A percentile compares a stretch with the other conserved stretches of the same genome.
These are phyloP conservation scores for Penicillium roqueforti DNA, from an alignment of 495 filamentous ascomycete genomes.

Conservation along the genomic window DNA sequence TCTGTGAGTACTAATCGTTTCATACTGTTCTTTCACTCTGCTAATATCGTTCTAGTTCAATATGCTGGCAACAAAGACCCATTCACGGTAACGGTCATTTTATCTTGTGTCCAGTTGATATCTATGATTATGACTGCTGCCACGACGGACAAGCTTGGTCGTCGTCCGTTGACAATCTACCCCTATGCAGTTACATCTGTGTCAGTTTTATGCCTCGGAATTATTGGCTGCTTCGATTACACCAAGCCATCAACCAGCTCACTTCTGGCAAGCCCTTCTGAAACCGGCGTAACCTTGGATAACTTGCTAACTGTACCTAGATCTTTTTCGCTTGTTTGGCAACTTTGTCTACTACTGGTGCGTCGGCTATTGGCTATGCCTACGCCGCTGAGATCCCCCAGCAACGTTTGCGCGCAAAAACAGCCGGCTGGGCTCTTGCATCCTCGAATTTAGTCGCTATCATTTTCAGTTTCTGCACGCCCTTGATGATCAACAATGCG, in stretches of 20 bases:
- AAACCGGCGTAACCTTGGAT: background rate
- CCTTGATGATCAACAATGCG: constrained; percentile 40
- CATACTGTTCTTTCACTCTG: background rate
- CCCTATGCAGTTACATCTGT: constrained; percentile 35
- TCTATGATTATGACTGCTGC: constrained; percentile 33
- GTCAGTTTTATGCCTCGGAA: constrained; percentile 36
- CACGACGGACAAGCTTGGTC: constrained; percentile 35
- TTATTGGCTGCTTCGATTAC: constrained; percentile 42
- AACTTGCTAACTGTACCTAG: constrained; percentile 8
- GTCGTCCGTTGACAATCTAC: constrained; percentile 37
- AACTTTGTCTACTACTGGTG: constrained; percentile 40
- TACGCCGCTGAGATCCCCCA: constrained; percentile 38
- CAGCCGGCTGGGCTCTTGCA: constrained; percentile 36
- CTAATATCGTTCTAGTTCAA: constrained; percentile 25
- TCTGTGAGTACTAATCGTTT: constrained; percentile 25
- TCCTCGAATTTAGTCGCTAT: constrained; percentile 34
- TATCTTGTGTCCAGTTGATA: constrained; percentile 38
- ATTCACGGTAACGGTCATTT: constrained; percentile 40
- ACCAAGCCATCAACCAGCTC: constrained; percentile 28
- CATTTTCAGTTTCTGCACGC: constrained; percentile 45
- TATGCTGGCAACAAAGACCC: constrained; percentile 38
- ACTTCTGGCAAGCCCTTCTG: constrained; percentile 20
- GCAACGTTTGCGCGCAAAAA: constrained; percentile 38
- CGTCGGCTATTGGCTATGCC: constrained; percentile 40
- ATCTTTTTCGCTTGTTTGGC: constrained; percentile 35